Conservation (phyloP, 1,284 basidiomycete genomes). For the Kwoniella shivajii region DNA sequence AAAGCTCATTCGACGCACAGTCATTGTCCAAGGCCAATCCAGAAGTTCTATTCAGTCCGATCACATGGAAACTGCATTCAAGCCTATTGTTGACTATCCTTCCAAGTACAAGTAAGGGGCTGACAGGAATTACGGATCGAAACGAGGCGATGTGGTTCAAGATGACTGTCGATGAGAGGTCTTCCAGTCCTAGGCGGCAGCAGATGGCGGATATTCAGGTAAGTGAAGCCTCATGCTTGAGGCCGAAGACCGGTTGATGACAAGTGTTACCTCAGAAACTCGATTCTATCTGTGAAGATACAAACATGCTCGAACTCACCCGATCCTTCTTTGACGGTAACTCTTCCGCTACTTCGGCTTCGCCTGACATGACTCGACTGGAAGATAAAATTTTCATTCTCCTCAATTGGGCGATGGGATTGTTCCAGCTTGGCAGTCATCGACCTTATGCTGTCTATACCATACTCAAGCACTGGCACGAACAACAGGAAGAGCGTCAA, state of each 20-base stretch:
- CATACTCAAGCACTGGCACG: conserved; percentile 71
- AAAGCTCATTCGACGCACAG: conserved; percentile 7
- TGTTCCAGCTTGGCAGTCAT: conserved; percentile 80
- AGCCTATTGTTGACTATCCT: conserved; percentile 31
- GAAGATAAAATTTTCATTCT: conserved; percentile 71
- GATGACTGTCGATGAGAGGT: conserved; percentile 59
- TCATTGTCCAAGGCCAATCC: conserved; percentile 34
- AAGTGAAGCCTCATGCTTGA: conserved; percentile 13
- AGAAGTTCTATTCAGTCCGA: conserved; percentile 40
- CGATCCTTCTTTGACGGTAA: conserved; percentile 63
- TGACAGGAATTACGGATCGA: conserved; percentile 61
- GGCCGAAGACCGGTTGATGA: conserved; percentile 6
- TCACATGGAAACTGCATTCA: conserved; percentile 61
- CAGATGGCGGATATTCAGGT: conserved; percentile 76
- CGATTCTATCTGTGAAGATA: conserved; percentile 73
- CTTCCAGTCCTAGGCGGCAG: conserved; percentile 46
- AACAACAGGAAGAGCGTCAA: conserved; percentile 45
- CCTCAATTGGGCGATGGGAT: conserved; percentile 83
- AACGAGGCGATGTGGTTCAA: conserved; percentile 77
- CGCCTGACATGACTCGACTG: conserved; percentile 54
- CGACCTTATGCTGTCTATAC: conserved; percentile 78
- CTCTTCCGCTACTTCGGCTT: conserved; percentile 47
- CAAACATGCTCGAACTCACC: conserved; percentile 62
- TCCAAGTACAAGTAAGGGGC: background rate
- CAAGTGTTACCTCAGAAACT: conserved; percentile 61